Base-by-base conservation (phyloP, 192 early-diverging fungal genomes). In the Chytriomyces sp. region DNA sequence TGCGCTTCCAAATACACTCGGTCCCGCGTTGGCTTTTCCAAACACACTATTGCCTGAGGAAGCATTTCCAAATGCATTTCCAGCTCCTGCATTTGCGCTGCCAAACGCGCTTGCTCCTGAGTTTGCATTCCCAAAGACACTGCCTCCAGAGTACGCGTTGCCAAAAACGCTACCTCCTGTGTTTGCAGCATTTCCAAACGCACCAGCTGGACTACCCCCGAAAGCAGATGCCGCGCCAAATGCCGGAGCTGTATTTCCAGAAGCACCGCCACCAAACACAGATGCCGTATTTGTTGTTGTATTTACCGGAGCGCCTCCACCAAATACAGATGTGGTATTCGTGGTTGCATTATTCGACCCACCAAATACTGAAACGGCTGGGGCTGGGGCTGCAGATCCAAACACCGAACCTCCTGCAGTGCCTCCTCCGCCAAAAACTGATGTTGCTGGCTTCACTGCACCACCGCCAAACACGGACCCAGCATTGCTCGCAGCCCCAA, bases 321-420 rank as follows among this genome's bases (percentile, higher is more conserved):
- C 53, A 57, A 57, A 57, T 57, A 57, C 53, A 20, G 53, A 0
- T 57, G 53, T 57, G 20, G 11, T 57, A 57, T 57, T 11, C 11
- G 53, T 18, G 1, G 28, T 35, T 0, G 28, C 28, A 35, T 35
- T 35, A 35, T 35, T 35, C 13, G 13, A 11, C 13, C 53, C 53
- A 20, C 53, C 53, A 57, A 57, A 57, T 57, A 57, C 53, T 11
- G 53, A 57, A 57, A 11, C 53, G 11, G 53, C 11, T 18, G 53
- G 53, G 53, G 53, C 53, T 57, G 53, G 53, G 11, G 53, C 53
- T 11, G 53, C 53, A 57, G 53, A 57, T 57, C 53, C 53, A 57
- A 57, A 57, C 53, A 57, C 53, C 13, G 13, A 18, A 57, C 53
- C 53, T 11, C 53, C 53, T 18, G 13, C 53, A 20, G 13, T 57